Evolutionary conservation across 2,329 filamentous ascomycete species (phyloP).

Genomic region (Aspergillus fumigatiaffinis): DNA sequence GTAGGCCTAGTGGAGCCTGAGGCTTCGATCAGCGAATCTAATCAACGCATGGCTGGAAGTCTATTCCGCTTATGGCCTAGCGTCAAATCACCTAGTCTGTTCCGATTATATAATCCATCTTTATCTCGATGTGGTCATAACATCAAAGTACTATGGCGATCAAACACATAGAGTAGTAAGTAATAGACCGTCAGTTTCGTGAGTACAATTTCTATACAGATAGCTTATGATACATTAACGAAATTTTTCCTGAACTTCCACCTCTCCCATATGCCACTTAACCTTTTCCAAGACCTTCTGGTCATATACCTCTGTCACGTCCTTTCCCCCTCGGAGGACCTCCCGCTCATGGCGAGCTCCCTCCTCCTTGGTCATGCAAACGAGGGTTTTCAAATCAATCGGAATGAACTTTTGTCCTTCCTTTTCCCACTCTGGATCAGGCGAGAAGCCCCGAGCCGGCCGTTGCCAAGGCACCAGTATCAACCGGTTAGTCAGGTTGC

Average conservation of each 20-base stretch:
- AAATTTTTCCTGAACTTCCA: slow-evolving; percentile 52
- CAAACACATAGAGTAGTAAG: neutral
- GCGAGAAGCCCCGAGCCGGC: slow-evolving; percentile 57
- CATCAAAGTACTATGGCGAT: neutral
- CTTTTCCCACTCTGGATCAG: slow-evolving; percentile 56
- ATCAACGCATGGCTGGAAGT: neutral
- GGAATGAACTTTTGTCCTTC: slow-evolving; percentile 74
- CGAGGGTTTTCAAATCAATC: slow-evolving; percentile 66
- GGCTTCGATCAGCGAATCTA: neutral
- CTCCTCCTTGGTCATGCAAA: slow-evolving; percentile 93
- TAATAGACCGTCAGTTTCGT: slow-evolving; percentile 1
- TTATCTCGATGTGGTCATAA: neutral
- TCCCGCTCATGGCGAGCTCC: slow-evolving; percentile 73
- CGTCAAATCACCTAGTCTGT: neutral
- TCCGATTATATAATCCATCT: neutral
- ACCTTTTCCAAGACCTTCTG: slow-evolving; percentile 63
- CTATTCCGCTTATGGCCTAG: neutral
- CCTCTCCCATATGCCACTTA: slow-evolving; percentile 63
- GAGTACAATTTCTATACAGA: neutral
- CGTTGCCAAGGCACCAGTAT: slow-evolving; percentile 76
- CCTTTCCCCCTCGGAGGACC: slow-evolving; percentile 66
- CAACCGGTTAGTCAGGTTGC: slow-evolving; percentile 73
- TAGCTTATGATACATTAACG: slow-evolving; percentile 28
- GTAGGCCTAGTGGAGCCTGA: neutral
- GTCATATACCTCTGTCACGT: slow-evolving; percentile 70